phyloP scores from a whole-genome alignment of 257 asterid species.

The Handroanthus guayacan region DNA sequence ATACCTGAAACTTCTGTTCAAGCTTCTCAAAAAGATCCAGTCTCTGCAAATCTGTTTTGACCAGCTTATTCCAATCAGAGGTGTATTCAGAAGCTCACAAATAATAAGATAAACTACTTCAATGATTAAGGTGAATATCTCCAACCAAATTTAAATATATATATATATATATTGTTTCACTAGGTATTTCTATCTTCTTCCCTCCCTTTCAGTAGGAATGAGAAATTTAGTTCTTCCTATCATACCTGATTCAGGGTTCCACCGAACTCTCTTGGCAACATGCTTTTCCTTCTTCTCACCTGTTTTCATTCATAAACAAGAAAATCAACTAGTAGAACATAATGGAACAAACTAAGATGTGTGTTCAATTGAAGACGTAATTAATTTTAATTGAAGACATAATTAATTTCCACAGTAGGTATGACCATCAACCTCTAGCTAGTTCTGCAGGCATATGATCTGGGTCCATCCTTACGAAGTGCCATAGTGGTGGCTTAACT shows the following conservation, averaged over 20 bases:
- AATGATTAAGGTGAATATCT: not conserved
- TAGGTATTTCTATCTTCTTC: constrained; percentile 6
- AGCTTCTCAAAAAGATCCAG: constrained; percentile 64
- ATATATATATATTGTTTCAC: not conserved
- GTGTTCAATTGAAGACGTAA: not conserved
- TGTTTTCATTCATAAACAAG: constrained; percentile 34
- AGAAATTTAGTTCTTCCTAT: constrained; percentile 4
- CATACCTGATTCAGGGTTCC: constrained; percentile 62
- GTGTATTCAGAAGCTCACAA: not conserved
- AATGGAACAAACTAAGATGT: not conserved
- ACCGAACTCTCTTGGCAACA: constrained; percentile 52
- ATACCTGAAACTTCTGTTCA: constrained; percentile 55
- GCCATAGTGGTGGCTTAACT: constrained; percentile 51
- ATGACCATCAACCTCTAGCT: constrained; percentile 52
- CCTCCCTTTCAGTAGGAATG: not conserved
- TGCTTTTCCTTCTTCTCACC: constrained; percentile 50
- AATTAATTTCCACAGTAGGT: not conserved
- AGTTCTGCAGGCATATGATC: constrained; percentile 76
- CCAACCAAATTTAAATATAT: not conserved
- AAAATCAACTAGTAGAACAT: constrained; percentile 1
- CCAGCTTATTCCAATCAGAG: not conserved
- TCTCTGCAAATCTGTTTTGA: constrained; percentile 49
- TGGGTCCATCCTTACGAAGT: constrained; percentile 52
- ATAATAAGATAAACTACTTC: not conserved
- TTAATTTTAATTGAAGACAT: too few species aligned